Evolutionary conservation across 495 filamentous ascomycete species (phyloP).

Genomic region (Schizothecium vesticola): DNA sequence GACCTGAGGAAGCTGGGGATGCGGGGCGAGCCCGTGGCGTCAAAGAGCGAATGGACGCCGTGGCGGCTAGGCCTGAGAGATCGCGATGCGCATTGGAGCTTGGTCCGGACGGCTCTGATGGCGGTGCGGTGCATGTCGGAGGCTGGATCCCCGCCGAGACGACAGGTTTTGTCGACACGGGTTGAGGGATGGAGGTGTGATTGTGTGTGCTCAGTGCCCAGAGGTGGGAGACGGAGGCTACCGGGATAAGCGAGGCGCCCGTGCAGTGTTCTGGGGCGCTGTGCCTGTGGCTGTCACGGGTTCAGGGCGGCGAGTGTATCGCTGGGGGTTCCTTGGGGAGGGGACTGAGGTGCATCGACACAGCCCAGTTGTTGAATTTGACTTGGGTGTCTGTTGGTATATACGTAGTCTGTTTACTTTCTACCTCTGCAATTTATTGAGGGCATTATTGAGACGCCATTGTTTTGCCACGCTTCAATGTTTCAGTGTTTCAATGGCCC

Average conservation of each 20-base stretch:
- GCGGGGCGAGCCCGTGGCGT: slow-evolving; percentile 5
- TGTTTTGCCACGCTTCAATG: neutral
- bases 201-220: neutral
- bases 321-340: neutral
- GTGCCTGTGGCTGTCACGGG: neutral
- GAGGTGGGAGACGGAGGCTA: neutral
- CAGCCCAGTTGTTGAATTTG: neutral
- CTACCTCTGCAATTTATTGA: neutral
- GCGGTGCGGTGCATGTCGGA: slow-evolving; percentile 43
- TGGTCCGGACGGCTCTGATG: slow-evolving; percentile 41
- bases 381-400: neutral
- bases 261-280: neutral
- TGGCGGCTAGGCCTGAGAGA: slow-evolving; percentile 36
- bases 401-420: neutral
- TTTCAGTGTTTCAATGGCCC: neutral
- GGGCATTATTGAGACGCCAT: neutral
- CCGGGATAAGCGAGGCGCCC: neutral
- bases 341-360: neutral
- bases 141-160: slow-evolving; percentile 3
- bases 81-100: slow-evolving; percentile 38
- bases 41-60: slow-evolving; percentile 19
- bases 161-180: slow-evolving; percentile 3
- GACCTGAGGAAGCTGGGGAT: slow-evolving; percentile 1
- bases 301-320: neutral
- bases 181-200: slow-evolving; percentile 1